Conservation (phyloP, 2,329 filamentous ascomycete species). For the Onygenales sp. region DNA sequence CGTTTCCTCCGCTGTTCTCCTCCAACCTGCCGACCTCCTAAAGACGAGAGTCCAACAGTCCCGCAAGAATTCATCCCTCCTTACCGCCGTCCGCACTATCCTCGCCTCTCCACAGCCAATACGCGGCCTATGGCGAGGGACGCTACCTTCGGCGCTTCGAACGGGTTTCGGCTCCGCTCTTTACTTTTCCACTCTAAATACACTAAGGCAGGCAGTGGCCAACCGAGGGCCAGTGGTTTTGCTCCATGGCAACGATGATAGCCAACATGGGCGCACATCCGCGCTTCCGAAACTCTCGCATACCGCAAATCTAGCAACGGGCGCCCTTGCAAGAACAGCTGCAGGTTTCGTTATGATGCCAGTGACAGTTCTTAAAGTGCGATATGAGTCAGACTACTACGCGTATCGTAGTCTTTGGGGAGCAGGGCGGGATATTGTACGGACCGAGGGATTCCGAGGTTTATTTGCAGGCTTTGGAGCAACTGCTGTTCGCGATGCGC, state of each 20-base stretch:
- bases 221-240: conserved; percentile 27
- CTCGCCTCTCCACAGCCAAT: conserved; percentile 57
- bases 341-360: conserved; percentile 93
- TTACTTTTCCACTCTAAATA: conserved; percentile 85
- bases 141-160: conserved; percentile 81
- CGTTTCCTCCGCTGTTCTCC: conserved; percentile 74
- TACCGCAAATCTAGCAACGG: conserved; percentile 73
- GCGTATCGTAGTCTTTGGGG: conserved; percentile 65
- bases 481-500: conserved; percentile 87
- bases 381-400: conserved; percentile 85
- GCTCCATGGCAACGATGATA: conserved; percentile 24
- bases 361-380: conserved; percentile 90
- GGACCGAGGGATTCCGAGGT: conserved; percentile 63
- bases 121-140: conserved; percentile 79
- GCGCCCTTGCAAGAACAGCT: conserved; percentile 71
- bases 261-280: conserved; percentile 44
- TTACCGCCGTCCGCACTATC: conserved; percentile 60
- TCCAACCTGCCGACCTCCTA: conserved; percentile 91
- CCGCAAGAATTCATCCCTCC: conserved; percentile 54
- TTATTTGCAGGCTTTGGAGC: conserved; percentile 94
- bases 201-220: conserved; percentile 61
- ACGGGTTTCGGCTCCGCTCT: conserved; percentile 89
- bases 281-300: conserved; percentile 74
- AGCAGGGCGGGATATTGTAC: conserved; percentile 65
- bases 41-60: conserved; percentile 95